Evolutionary conservation across 176 grass and related monocot genomes (phyloP).

Genomic region (Cenchrus americanus): DNA sequence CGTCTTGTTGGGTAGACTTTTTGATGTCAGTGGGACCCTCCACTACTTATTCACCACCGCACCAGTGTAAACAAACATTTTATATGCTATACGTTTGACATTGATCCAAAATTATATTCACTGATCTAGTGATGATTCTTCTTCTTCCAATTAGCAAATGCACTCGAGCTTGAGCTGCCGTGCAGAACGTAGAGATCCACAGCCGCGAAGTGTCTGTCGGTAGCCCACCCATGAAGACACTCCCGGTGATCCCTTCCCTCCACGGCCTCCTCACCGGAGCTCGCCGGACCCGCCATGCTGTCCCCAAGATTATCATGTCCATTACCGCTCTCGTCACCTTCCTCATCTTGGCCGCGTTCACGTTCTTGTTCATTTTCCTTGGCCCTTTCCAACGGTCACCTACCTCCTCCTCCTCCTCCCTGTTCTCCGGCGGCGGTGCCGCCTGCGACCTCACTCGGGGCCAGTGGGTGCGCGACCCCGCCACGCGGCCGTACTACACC

Average conservation of each 20-base stretch:
- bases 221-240: background rate
- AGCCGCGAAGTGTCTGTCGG: background rate
- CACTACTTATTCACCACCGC: background rate
- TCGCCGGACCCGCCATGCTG: constrained; percentile 7
- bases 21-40: background rate
- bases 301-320: background rate
- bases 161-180: too few species aligned
- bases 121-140: background rate
- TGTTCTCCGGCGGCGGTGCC: background rate
- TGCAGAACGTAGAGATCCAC: background rate
- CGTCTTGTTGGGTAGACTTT: constrained; percentile 13
- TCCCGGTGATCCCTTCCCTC: constrained; percentile 2
- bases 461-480: constrained; percentile 50
- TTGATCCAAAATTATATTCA: background rate
- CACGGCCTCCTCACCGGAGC: constrained; percentile 18
- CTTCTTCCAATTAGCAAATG: background rate
- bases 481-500: constrained; percentile 44
- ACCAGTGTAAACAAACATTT: background rate
- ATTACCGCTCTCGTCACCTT: background rate
- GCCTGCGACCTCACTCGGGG: constrained; percentile 39
- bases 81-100: background rate
- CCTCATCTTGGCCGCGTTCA: constrained; percentile 16
- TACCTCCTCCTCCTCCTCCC: background rate
- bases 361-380: constrained; percentile 22
- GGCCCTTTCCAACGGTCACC: background rate